Evolutionary conservation across 805 yeast species (phyloP).

Genomic region (Candida xiaguanensis): DNA sequence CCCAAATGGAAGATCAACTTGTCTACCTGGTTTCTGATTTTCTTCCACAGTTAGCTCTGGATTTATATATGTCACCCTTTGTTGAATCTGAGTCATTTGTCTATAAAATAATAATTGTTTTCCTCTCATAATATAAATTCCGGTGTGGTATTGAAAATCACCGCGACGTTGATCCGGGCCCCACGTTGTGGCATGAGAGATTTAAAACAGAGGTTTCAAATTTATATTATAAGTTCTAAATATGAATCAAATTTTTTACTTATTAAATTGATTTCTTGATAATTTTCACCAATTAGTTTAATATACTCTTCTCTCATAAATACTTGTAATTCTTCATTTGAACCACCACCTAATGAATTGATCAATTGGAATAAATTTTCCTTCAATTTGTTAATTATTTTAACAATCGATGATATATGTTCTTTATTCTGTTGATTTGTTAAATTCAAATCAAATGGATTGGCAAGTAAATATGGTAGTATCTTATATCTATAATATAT

Average conservation of each 20-base stretch:
- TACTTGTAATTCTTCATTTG: background rate
- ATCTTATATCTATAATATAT: constrained; percentile 3
- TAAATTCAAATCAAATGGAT: background rate
- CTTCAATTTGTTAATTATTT: background rate
- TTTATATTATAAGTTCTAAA: constrained; percentile 16
- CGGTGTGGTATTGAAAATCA: too few relatives aligned
- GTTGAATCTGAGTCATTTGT: background rate
- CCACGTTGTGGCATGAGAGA: background rate
- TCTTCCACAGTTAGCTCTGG: constrained; percentile 20
- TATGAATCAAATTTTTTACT: constrained; percentile 19
- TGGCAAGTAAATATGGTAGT: background rate
- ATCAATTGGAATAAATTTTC: constrained; percentile 2
- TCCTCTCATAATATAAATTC: too few relatives aligned
- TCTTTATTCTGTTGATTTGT: constrained; percentile 1
- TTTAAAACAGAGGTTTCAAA: constrained; percentile 8
- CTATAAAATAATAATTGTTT: too few relatives aligned
- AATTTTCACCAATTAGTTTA: constrained; percentile 19
- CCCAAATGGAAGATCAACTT: constrained; percentile 27
- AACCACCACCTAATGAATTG: background rate
- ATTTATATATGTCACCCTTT: constrained; percentile 17
- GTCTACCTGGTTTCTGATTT: constrained; percentile 14
- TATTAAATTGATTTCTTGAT: constrained; percentile 19
- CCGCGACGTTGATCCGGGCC: too few relatives aligned
- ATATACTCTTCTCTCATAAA: constrained; percentile 18
- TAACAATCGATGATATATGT: background rate